Evolutionary conservation across 2,329 filamentous ascomycete species (phyloP).

Genomic region (Apiospora sp.): DNA sequence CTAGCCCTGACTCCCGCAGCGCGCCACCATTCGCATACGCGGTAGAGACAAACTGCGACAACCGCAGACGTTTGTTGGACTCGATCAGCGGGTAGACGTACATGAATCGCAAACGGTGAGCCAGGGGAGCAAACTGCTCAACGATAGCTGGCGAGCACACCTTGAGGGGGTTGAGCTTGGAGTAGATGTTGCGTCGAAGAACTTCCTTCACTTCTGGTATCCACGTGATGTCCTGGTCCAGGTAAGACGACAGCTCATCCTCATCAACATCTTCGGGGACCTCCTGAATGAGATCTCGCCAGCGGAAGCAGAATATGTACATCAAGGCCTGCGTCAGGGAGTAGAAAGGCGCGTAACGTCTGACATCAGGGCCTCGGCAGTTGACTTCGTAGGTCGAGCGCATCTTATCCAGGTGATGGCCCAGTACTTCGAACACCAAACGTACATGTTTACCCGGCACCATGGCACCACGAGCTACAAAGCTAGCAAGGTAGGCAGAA

Average conservation of each 20-base stretch:
- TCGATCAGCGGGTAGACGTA: slow-evolving; percentile 91
- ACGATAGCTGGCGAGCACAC: slow-evolving; percentile 93
- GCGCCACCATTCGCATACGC: slow-evolving; percentile 63
- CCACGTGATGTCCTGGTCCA: slow-evolving; percentile 81
- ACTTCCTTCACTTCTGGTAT: slow-evolving; percentile 76
- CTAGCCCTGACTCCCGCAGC: slow-evolving; percentile 60
- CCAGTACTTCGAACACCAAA: slow-evolving; percentile 81
- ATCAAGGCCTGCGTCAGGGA: slow-evolving; percentile 86
- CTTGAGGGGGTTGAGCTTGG: slow-evolving; percentile 91
- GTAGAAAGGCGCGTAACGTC: slow-evolving; percentile 86
- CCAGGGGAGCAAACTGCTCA: slow-evolving; percentile 87
- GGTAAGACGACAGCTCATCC: slow-evolving; percentile 66
- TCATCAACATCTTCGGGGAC: slow-evolving; percentile 67
- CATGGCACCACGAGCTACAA: slow-evolving; percentile 88
- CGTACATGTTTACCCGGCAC: slow-evolving; percentile 80
- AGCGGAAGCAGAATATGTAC: slow-evolving; percentile 98
- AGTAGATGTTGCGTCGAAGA: slow-evolving; percentile 81
- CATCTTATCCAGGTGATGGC: slow-evolving; percentile 78
- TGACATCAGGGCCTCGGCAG: slow-evolving; percentile 85
- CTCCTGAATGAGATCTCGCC: slow-evolving; percentile 83
- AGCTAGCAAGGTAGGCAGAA: slow-evolving; percentile 91
- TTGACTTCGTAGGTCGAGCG: slow-evolving; percentile 74
- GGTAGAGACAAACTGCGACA: slow-evolving; percentile 72
- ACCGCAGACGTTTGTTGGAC: slow-evolving; percentile 87
- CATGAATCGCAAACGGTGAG: slow-evolving; percentile 84